Percentiles rank a stretch among this genome's conserved stretches.
Evolutionary conservation across 352 stramenopile species (phyloP).

Genomic region (Phytophthora cryptogea): DNA sequence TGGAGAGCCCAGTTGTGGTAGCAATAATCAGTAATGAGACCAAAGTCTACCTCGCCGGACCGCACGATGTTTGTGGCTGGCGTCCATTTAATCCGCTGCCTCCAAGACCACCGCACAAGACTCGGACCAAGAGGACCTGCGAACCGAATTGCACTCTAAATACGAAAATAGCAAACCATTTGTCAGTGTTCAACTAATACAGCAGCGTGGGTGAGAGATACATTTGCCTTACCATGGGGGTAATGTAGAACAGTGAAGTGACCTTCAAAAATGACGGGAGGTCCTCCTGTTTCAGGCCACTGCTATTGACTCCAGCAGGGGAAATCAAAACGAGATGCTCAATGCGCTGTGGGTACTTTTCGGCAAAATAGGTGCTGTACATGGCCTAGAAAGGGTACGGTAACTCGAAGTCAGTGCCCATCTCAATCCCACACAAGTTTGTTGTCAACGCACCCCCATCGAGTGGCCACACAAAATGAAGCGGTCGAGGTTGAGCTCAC

Average conservation of each 20-base stretch:
- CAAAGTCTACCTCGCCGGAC: constrained; percentile 68
- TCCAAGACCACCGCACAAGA: constrained; percentile 64
- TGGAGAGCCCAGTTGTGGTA: constrained; percentile 87
- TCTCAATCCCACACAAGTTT: background rate
- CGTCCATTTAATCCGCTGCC: constrained; percentile 61
- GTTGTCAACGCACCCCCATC: constrained; percentile 68
- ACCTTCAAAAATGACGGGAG: constrained; percentile 50
- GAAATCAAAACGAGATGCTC: constrained; percentile 83
- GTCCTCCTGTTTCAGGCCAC: constrained; percentile 39
- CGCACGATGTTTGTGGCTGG: constrained; percentile 75
- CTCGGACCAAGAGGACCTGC: constrained; percentile 58
- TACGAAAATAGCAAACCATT: background rate
- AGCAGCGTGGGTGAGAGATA: background rate
- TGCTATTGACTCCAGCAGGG: constrained; percentile 62
- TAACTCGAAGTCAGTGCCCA: constrained; percentile 3
- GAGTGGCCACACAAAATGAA: constrained; percentile 82
- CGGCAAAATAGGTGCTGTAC: constrained; percentile 78
- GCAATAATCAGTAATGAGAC: constrained; percentile 71
- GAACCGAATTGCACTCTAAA: constrained; percentile 66
- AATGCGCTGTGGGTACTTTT: constrained; percentile 70
- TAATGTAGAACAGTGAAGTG: constrained; percentile 51
- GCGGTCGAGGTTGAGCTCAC: constrained; percentile 62
- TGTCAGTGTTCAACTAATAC: background rate
- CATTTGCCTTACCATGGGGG: constrained; percentile 57
- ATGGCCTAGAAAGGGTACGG: constrained; percentile 46